Conservation (phyloP, 768 basidiomycete species). For the Sarcodon aspratus region DNA sequence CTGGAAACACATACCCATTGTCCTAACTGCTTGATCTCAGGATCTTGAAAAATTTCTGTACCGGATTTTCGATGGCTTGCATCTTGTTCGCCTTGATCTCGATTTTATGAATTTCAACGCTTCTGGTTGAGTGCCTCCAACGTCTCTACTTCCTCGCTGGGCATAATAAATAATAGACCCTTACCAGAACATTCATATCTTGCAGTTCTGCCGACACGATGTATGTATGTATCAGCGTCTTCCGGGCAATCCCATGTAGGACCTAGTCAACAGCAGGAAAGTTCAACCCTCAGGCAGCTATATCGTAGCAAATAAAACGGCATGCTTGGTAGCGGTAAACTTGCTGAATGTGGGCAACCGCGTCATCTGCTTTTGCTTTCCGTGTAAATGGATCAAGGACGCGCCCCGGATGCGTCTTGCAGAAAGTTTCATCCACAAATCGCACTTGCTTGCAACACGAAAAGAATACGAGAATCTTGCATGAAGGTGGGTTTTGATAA, state of each 20-base stretch:
- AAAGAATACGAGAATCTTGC: constrained; percentile 87
- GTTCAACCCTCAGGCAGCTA: constrained; percentile 92
- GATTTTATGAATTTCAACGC: constrained; percentile 65
- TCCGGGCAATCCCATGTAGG: constrained; percentile 89
- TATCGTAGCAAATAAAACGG: constrained; percentile 88
- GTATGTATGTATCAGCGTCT: constrained; percentile 95
- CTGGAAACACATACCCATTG: constrained; percentile 55
- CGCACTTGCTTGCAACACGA: constrained; percentile 96
- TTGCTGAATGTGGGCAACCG: constrained; percentile 74
- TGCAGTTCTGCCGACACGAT: constrained; percentile 92
- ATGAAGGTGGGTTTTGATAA: constrained; percentile 87
- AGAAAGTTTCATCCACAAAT: constrained; percentile 92
- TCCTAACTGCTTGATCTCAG: constrained; percentile 93
- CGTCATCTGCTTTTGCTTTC: constrained; percentile 93
- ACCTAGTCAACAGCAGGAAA: constrained; percentile 98
- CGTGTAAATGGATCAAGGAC: constrained; percentile 87
- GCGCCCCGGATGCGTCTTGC: constrained; percentile 91
- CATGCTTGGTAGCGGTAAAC: constrained; percentile 73
- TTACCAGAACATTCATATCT: constrained; percentile 88
- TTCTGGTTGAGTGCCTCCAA: constrained; percentile 57
- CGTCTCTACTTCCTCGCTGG: constrained; percentile 94
- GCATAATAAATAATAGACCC: constrained; percentile 69
- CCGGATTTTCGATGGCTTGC: constrained; percentile 70
- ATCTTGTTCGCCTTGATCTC: constrained; percentile 86
- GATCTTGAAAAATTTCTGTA: constrained; percentile 90